phyloP scores from a whole-genome alignment of 495 filamentous ascomycete species.

The Aspergillus leporis region DNA sequence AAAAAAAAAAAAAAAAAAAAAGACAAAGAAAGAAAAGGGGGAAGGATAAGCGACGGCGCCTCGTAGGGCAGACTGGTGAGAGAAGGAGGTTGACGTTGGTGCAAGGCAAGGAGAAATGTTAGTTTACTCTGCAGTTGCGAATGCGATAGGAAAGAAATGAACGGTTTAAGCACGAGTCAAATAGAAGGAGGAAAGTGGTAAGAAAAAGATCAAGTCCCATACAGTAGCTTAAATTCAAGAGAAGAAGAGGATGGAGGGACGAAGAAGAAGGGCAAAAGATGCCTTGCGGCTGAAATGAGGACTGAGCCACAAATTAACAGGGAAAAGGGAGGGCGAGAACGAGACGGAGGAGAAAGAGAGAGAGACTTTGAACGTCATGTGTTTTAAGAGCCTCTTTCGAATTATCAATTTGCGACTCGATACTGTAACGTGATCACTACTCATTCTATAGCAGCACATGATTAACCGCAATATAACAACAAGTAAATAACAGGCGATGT shows the following conservation, averaged over 20 bases:
- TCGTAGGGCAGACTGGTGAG: background rate
- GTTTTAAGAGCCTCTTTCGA: background rate
- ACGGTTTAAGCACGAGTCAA: background rate
- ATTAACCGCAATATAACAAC: no score
- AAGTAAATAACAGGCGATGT: no score
- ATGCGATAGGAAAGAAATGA: background rate
- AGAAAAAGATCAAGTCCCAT: background rate
- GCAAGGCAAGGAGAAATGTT: background rate
- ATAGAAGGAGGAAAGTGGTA: background rate
- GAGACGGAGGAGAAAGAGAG: constrained; percentile 3
- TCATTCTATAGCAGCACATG: no score
- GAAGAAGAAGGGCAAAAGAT: constrained; percentile 9
- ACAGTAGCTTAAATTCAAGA: background rate
- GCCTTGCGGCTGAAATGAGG: constrained; percentile 12
- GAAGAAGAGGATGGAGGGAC: constrained; percentile 4
- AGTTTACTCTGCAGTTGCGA: background rate
- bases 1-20: no score
- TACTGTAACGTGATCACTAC: no score
- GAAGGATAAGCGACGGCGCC: background rate
- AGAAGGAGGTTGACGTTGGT: background rate
- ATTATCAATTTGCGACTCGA: background rate
- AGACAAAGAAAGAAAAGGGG: background rate
- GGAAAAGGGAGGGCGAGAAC: background rate
- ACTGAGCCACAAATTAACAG: constrained; percentile 2
- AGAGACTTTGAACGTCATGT: background rate